These are phyloP conservation scores for Erysimum pusillum DNA, from an alignment of 441 rosid species.

Conservation along the genomic window DNA sequence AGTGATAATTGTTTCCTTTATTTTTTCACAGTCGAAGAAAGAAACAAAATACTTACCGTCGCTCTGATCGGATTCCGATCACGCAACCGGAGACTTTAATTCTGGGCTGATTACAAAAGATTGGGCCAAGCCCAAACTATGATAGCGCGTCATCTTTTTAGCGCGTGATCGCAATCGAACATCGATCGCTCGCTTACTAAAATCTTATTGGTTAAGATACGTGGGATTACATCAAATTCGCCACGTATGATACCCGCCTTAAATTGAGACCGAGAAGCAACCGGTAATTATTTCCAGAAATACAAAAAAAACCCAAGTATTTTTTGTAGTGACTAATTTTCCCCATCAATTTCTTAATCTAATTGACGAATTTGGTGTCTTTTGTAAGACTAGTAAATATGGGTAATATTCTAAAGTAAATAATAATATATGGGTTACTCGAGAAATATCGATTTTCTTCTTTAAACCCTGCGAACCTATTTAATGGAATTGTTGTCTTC, in stretches of 20 bases:
- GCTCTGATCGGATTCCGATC: slow-evolving; percentile 38
- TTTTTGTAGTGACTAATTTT: neutral
- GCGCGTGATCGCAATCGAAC: slow-evolving; percentile 33
- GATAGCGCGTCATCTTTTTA: neutral
- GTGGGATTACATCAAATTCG: slow-evolving; percentile 53
- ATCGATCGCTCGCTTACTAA: slow-evolving; percentile 29
- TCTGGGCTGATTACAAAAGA: slow-evolving; percentile 13
- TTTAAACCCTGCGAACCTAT: slow-evolving; percentile 52
- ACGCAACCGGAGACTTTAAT: neutral
- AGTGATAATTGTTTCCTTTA: slow-evolving; percentile 1
- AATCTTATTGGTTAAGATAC: slow-evolving; percentile 74
- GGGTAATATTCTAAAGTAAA: neutral
- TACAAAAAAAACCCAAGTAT: neutral
- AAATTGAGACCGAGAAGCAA: slow-evolving; percentile 51
- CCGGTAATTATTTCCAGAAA: slow-evolving; percentile 38
- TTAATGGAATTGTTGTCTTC: slow-evolving; percentile 32
- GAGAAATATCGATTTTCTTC: neutral
- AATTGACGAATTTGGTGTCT: neutral
- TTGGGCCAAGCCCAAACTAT: slow-evolving; percentile 31
- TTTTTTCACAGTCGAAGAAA: slow-evolving; percentile 33
- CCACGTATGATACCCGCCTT: slow-evolving; percentile 62
- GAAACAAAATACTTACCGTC: slow-evolving; percentile 18
- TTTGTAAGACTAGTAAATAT: neutral
- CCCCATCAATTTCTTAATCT: slow-evolving; percentile 7
- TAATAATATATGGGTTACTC: slow-evolving; percentile 2